Conservation (phyloP, 495 filamentous ascomycete species). For the Rostrohypoxylon terebratum region DNA sequence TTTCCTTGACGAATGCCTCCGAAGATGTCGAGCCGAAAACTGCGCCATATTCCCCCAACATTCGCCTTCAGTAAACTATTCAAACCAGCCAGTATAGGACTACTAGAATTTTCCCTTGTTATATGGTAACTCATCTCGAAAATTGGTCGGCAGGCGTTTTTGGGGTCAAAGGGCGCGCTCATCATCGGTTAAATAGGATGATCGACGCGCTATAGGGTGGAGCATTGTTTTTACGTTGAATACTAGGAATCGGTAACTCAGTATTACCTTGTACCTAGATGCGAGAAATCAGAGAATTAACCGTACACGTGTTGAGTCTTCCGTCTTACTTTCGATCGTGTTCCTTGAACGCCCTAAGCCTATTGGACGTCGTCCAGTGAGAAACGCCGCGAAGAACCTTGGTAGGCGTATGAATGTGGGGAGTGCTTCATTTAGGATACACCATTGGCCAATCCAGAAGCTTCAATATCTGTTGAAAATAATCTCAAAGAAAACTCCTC, state of each 20-base stretch:
- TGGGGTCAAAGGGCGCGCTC: slow-evolving; percentile 24
- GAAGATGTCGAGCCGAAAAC: slow-evolving; percentile 66
- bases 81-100: background rate
- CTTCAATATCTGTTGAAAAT: background rate
- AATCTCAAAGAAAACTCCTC: background rate
- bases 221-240: slow-evolving; percentile 25
- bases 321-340: background rate
- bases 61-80: slow-evolving; percentile 46
- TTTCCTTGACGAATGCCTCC: slow-evolving; percentile 91
- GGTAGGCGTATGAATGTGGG: background rate
- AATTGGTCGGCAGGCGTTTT: slow-evolving; percentile 33
- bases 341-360: background rate
- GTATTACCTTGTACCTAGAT: slow-evolving; percentile 30
- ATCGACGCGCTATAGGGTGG: slow-evolving; percentile 7
- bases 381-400: background rate
- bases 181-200: slow-evolving; percentile 4
- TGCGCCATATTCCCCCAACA: slow-evolving; percentile 46
- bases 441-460: slow-evolving; percentile 24
- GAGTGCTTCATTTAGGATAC: background rate
- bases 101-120: slow-evolving; percentile 11
- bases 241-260: slow-evolving; percentile 10
- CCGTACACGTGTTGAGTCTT: background rate
- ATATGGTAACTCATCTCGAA: slow-evolving; percentile 9
- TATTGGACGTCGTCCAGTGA: background rate
- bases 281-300: slow-evolving; percentile 24